Evolutionary conservation across 2,329 filamentous ascomycete species (phyloP), one percentile per base, ranked within the genome.

Genomic region (Neofusicoccum umdonicola): DNA sequence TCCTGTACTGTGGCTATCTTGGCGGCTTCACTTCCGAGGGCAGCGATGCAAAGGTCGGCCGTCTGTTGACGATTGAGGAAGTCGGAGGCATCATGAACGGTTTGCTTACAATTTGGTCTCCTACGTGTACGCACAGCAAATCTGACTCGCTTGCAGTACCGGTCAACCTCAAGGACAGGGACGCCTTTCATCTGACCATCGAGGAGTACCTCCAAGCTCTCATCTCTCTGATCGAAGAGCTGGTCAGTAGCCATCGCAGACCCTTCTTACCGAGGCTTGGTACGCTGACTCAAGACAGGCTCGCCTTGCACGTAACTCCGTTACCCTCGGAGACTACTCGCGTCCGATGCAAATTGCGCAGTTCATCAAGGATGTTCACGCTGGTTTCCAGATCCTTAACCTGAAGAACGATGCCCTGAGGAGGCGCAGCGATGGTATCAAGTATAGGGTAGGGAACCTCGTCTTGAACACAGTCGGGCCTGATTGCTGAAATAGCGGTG

Each of bases 351-450:
- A 91, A 75, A 97, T 98, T 77, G 92, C 90, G 76, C 86, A 87
- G 68, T 98, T 98, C 76, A 88, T 97, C 81, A 97, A 97, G 81
- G 93, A 98, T 74, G 80, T 99, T 42, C 94, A 97, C 72, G 92
- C 93, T 2, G 95, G 94, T 15, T 99, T 99, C 80, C 95, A 98
- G 84, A 87, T 98, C 69, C 86, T 99, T 69, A 99, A 99, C 76
- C 83, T 99, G 70, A 98, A 98, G 84, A 99, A 99, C 73, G 95
- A 99, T 76, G 88, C 88, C 22, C 80, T 99, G 73, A 86, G 95
- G 66, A 92, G 93, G 80, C 86, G 92, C 67, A 92, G 92, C 64
- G 95, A 99, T 79, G 90, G 90, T 4, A 90, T 99, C 78, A 99
- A 99, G 83, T 99, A 99, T 76, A 90, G 90, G 72, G 82, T 84